These are phyloP conservation scores for Calonectria honghensis DNA, from an alignment of 2,329 filamentous ascomycete genomes.

Conservation along the genomic window DNA sequence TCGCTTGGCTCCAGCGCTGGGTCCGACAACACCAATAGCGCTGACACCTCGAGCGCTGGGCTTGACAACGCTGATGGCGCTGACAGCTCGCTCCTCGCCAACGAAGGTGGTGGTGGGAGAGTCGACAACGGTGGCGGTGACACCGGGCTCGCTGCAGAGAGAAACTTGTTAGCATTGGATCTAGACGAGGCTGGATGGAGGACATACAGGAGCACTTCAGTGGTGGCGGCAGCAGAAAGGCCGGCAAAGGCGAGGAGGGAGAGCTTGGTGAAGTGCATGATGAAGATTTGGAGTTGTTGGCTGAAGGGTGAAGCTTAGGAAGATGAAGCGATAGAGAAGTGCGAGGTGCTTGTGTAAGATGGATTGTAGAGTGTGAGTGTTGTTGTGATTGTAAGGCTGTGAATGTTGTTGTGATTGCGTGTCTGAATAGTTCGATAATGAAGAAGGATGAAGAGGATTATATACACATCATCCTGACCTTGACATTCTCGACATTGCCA, in stretches of 20 bases:
- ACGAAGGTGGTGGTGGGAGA: background rate
- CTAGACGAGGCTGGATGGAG: too few species aligned
- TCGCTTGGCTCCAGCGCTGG: background rate
- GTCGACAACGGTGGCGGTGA: background rate
- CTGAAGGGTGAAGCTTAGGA: background rate
- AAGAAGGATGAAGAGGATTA: constrained; percentile 1
- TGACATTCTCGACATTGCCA: background rate
- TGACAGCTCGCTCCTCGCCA: background rate
- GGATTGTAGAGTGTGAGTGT: background rate
- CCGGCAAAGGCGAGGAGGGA: constrained; percentile 47
- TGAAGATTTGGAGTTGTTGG: constrained; percentile 24
- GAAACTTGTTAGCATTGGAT: background rate
- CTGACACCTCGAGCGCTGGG: background rate
- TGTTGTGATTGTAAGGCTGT: background rate
- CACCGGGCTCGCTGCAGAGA: background rate
- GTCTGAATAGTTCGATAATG: background rate
- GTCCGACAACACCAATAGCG: background rate
- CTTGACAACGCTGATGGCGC: background rate
- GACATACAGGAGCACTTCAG: background rate
- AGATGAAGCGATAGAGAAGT: background rate
- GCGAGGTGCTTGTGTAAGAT: background rate
- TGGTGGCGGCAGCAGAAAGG: background rate
- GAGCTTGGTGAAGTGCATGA: constrained; percentile 53
- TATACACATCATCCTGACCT: background rate
- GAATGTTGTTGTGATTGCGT: background rate